Evolutionary conservation across 257 asterid species (phyloP).

Genomic region (Nicotiana tomentosiformis): DNA sequence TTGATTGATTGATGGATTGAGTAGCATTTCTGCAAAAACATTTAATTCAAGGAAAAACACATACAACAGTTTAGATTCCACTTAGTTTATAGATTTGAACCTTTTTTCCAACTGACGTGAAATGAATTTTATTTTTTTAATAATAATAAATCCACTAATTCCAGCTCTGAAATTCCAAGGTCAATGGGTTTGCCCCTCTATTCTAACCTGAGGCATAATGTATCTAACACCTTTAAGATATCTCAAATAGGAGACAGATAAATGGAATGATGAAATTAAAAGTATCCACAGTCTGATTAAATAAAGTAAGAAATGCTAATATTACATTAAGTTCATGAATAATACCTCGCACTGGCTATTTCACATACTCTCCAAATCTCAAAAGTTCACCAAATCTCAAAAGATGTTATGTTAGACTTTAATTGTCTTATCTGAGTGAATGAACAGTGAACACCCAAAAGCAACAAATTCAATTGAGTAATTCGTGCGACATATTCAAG

Average conservation of each 20-base stretch:
- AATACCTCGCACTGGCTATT: not conserved
- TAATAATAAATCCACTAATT: not conserved
- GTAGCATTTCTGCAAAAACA: too few relatives aligned
- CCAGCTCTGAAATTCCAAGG: not conserved
- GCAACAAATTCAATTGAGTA: slow-evolving; percentile 1
- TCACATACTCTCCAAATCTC: not conserved
- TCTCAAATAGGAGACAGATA: not conserved
- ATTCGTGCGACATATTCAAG: not conserved
- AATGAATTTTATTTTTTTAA: not conserved
- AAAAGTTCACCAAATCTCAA: not conserved
- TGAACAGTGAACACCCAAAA: not conserved
- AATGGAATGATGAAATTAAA: not conserved
- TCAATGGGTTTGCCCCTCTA: not conserved
- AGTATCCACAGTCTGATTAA: not conserved
- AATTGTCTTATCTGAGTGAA: not conserved
- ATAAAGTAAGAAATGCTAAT: not conserved
- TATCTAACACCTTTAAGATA: not conserved
- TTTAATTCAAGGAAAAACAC: too few relatives aligned
- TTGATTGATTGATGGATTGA: not conserved
- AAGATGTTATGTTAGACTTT: not conserved
- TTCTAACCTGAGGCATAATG: not conserved
- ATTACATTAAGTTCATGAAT: not conserved
- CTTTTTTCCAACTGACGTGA: not conserved
- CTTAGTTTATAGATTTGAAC: too few relatives aligned
- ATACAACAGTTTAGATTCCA: too few relatives aligned